Evolutionary conservation across 2,329 filamentous ascomycete species (phyloP), one percentile per base, ranked within the genome.

Genomic region (Hymenotorrendiella dingleyae): DNA sequence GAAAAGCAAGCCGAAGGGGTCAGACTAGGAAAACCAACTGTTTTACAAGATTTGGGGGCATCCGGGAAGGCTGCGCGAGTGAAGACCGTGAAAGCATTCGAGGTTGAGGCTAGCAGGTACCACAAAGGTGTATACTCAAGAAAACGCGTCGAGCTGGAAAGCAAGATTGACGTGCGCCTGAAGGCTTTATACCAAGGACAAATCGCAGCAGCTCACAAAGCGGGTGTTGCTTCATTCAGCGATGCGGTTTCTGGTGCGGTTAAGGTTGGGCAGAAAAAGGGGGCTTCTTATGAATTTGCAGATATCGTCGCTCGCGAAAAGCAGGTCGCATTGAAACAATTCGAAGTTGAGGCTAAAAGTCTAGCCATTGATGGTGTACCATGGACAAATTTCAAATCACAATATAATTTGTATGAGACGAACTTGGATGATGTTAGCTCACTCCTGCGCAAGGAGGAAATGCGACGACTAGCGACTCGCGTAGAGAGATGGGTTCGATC

Each of bases 401-500:
- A 95, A 63, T 73, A 86, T 45, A 69, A 74, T 19, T 70, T 95
- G 20, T 95, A 91, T 56, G 84, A 86, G 61, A 91, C 94, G 62
- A 93, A 98, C 45, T 74, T 98, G 11, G 87, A 94, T 48, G 86
- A 93, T 52, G 88, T 94, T 41, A 94, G 89, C 53, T 75, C 78
- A 29, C 82, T 85, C 49, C 69, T 98, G 54, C 80, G 93, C 55
- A 90, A 93, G 60, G 93, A 98, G 53, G 93, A 98, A 67, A 95
- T 98, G 88, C 81, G 91, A 49, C 81, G 93, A 17, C 70, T 98
- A 49, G 90, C 93, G 2, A 93, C 83, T 23, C 79, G 93, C 16
- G 85, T 96, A 19, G 93, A 98, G 67, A 80, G 91, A 55, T 96
- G 90, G 87, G 90, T 98, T 49, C 83, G 84, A 58, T 88, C 87